A percentile compares a stretch with the other conserved stretches of the same genome.
Conservation (phyloP, 2,329 filamentous ascomycete species). For the Geosmithia morbida region DNA sequence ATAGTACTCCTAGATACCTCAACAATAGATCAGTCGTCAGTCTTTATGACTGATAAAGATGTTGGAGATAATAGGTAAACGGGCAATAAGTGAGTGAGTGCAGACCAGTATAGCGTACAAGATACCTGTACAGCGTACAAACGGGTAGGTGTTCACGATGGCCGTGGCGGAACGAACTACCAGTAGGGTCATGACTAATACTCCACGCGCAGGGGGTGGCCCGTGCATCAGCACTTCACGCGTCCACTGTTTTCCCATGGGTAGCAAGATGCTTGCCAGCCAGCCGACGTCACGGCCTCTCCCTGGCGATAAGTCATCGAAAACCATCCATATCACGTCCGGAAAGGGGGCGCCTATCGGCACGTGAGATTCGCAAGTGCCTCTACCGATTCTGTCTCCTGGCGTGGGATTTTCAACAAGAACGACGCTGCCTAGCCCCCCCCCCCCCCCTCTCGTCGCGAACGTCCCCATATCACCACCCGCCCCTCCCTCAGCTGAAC, state of each 20-base stretch:
- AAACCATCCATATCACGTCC: conserved; percentile 9
- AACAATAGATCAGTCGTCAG: too few species aligned
- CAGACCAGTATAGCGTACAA: too few species aligned
- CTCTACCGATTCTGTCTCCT: neutral
- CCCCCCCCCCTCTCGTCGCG: neutral
- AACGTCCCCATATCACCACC: neutral
- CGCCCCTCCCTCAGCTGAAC: neutral
- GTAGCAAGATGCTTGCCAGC: conserved; percentile 13
- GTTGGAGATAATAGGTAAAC: too few species aligned
- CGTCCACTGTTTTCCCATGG: conserved; percentile 24
- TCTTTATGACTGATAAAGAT: too few species aligned
- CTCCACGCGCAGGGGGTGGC: conserved; percentile 5
- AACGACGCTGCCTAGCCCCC: neutral
- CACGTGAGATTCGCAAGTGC: neutral
- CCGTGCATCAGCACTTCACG: conserved; percentile 24
- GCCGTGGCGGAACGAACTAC: too few species aligned
- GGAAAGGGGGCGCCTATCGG: neutral
- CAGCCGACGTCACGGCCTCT: conserved; percentile 18
- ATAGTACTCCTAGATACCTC: too few species aligned
- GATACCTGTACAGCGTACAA: too few species aligned
- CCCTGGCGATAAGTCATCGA: neutral
- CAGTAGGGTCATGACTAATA: too few species aligned
- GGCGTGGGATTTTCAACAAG: neutral
- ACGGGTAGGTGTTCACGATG: too few species aligned
- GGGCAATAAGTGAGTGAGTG: too few species aligned